Evolutionary conservation across 352 stramenopile genomes (phyloP), one percentile per base, ranked within the genome.

Genomic region (Globisporangium paroecandrum): DNA sequence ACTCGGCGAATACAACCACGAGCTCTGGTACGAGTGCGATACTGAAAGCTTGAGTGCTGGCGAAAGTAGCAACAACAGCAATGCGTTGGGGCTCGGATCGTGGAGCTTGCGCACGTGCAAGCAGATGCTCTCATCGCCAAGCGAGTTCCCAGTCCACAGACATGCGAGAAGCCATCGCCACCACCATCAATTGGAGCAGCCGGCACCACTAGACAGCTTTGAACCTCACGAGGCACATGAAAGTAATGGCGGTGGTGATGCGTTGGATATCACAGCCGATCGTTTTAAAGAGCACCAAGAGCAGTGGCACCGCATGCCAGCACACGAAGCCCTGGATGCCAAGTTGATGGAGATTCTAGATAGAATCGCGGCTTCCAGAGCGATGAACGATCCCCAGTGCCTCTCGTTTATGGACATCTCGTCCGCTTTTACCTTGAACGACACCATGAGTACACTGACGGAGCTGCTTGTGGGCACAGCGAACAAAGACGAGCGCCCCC

Each of bases 21-120:
- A 87, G 34, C 70, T 94, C 38, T 94, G 82, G 82, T 92, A 89
- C 47, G 84, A 92, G 71, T 53, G 73, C 10, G 69, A 76, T 22
- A 69, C 15, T 4, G 13, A 47, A n/a, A 47, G 5, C 13, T 4
- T 20, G 3, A 59, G 53, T 18, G 62, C 32, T 9, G 41, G 7
- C 13, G 57, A 63, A 10, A n/a, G 4, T 3, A 22, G 4, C 43
- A 58, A 27, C 4, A n/a, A 32, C 56, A 25, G 25, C 58, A 29
- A 34, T 13, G 29, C 32, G 22, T 8, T 34, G 4, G 60, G 71
- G 20, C 13, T 83, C 0, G 70, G 56, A 2, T 76, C 75, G 3
- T 94, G 86, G 86, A 91, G 69, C 57, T 58, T 87, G 47, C 69
- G 61, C 54, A n/a, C 60, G 18, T 88, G 79, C 63, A 73, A 68